Base-by-base conservation (phyloP, 2,329 filamentous ascomycete genomes). In the Paraphoma sp. region DNA sequence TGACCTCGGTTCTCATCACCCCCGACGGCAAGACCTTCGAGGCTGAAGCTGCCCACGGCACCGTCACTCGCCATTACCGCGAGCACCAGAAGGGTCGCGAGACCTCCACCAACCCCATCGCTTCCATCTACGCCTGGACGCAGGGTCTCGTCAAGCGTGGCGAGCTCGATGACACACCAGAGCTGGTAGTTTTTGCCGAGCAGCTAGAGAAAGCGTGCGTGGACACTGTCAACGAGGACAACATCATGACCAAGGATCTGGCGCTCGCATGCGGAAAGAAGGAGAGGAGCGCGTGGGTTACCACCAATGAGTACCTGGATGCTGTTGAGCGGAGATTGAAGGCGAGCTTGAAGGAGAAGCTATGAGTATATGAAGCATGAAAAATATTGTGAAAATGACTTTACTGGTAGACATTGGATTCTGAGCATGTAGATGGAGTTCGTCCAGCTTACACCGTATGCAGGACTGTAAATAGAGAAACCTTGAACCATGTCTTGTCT, bases 121-220 rank as follows among this genome's bases (percentile, higher is more conserved):
- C 95, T 62, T 96, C 92, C 77, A 98, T 99, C 83, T 99, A 98
- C 79, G 95, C 95, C 73, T 99, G 95, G 95, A 98, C 95, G 58
- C 90, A 95, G 57, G 95, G 95, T 72, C 87, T 99, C 46, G 82
- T 92, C 69, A 95, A 97, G 86, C 91, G 95, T 71, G 95, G 95
- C 70, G 90, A 92, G 82, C 87, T 99, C 65, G 95, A 99, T 80
- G 83, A 87, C 51, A 97, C 93, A n/a, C 93, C 93, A 30, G 93
- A 97, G 66, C 84, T 99, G 29, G 87, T 97, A 57, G 86, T 91
- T 48, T 99, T 97, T 73, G 95, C 94, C 56, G 91, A 98, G 83
- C 87, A 85, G 74, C 86, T 99, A 53, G 95, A 99, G 86, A 85
- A 91, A 79, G 95, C 95, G 38, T 97, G 95, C 78, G 84, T 97